Evolutionary conservation across 1,284 basidiomycete species (phyloP), one percentile per base, ranked within the genome.

Genomic region (Austroboletus novae-zelandiae): DNA sequence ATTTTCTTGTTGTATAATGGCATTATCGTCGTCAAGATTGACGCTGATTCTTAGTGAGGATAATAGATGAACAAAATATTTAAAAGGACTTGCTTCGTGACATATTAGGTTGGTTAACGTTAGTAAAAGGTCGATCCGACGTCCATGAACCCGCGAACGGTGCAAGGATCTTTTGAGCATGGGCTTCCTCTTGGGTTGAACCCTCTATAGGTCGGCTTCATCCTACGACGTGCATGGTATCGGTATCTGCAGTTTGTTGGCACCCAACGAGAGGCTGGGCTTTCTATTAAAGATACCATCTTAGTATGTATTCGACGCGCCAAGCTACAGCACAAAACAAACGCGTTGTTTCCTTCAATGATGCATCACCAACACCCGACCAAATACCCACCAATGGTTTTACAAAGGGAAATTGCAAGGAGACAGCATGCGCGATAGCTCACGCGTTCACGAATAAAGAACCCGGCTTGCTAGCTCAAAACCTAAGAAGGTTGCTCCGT

Each of bases 401-500:
- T 15, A 6, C 14, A 14, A 14, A 32, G 31, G 14, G 11, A 14
- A 32, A 13, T 11, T 14, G 31, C 11, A 32, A 32, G 14, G 31
- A 5, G 29, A 32, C 13, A n/a, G 14, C 13, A 43, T 29, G 32
- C 15, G 15, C 27, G 17, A 40, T 51, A 13, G 14, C 41, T 27
- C 8, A 25, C 23, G 23, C 23, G 23, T 25, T 66, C 27, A 68
- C 11, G 71, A 67, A 58, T 81, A 81, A 50, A 89, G 70, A 34
- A 81, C 58, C 31, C 88, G 80, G 65, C 78, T 91, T 31, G 91
- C 91, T 71, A 95, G 76, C 74, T 96, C 93, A 63, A 94, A 95
- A 4, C 91, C 93, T 50, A 94, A 80, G 78, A 96, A 96, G 0
- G 93, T 97, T 3, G 91, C 91, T 32, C 92, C 93, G 63, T 97